Conservation (phyloP, 495 filamentous ascomycete species). For the Darksidea phi region DNA sequence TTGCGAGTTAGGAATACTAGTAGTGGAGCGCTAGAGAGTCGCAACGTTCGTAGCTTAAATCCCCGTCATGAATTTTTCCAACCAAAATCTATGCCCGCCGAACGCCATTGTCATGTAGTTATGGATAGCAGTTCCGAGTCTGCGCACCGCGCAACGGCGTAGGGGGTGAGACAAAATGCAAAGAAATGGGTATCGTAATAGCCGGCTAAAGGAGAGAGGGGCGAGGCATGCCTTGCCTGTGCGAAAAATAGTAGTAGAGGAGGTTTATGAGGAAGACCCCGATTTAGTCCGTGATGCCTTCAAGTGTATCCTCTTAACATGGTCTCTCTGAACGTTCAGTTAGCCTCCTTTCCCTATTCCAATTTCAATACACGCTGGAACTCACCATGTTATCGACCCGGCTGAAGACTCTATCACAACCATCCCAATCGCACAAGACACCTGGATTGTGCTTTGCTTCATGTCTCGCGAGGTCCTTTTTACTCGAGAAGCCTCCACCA, state of each 20-base stretch:
- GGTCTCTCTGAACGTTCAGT: constrained; percentile 39
- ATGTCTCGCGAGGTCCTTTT: constrained; percentile 62
- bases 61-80: too few species aligned
- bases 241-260: background rate
- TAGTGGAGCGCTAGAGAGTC: too few species aligned
- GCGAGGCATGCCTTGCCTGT: background rate
- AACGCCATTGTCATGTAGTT: background rate
- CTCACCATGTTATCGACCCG: constrained; percentile 63
- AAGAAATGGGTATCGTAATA: background rate
- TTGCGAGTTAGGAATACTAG: too few species aligned
- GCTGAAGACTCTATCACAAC: constrained; percentile 60
- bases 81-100: too few species aligned
- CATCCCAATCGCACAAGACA: constrained; percentile 58
- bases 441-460: constrained; percentile 64
- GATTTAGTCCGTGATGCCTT: constrained; percentile 27
- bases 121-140: background rate
- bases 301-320: constrained; percentile 45
- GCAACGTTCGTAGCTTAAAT: too few species aligned
- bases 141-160: background rate
- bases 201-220: background rate
- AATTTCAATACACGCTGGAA: constrained; percentile 5
- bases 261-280: background rate
- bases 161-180: background rate
- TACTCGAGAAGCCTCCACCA: constrained; percentile 61
- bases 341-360: background rate